Conservation (phyloP, 331 rosid species). For the Cydonia oblonga region DNA sequence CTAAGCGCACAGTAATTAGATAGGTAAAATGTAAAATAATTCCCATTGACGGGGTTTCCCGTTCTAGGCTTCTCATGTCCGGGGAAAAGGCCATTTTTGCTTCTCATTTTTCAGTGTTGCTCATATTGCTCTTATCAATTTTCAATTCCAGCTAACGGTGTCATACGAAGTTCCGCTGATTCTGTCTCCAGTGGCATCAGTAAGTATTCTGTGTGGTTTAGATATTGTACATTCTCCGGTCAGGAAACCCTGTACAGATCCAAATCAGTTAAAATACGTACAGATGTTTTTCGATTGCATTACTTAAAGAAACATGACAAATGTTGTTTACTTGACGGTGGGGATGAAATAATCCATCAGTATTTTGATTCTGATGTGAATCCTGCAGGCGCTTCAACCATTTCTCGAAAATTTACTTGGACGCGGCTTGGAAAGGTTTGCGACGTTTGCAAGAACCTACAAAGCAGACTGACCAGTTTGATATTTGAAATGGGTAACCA, state of each 20-base stretch:
- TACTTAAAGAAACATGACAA: not conserved
- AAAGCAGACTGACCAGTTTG: slow-evolving; percentile 7
- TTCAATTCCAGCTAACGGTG: slow-evolving; percentile 60
- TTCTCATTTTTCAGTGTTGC: not conserved
- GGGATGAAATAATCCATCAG: not conserved
- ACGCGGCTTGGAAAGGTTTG: slow-evolving; percentile 65
- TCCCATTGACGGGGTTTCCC: not conserved
- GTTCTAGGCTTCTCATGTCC: not conserved
- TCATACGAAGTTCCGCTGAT: slow-evolving; percentile 87
- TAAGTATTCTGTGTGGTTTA: slow-evolving; percentile 23
- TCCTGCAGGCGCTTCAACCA: slow-evolving; percentile 72
- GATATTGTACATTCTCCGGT: not conserved
- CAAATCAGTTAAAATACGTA: not conserved
- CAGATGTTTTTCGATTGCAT: not conserved
- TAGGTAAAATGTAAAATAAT: not conserved
- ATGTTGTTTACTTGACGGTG: not conserved
- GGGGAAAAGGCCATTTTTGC: not conserved
- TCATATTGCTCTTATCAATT: not conserved
- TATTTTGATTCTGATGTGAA: not conserved
- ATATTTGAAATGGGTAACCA: not conserved
- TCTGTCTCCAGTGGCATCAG: slow-evolving; percentile 84
- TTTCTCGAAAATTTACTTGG: slow-evolving; percentile 65
- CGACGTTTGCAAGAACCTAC: slow-evolving; percentile 50
- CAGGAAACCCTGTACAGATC: not conserved
- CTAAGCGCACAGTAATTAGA: not conserved